These are phyloP conservation scores for Ceratobasidium sp. DNA, from an alignment of 1,284 basidiomycete species.

Conservation along the genomic window DNA sequence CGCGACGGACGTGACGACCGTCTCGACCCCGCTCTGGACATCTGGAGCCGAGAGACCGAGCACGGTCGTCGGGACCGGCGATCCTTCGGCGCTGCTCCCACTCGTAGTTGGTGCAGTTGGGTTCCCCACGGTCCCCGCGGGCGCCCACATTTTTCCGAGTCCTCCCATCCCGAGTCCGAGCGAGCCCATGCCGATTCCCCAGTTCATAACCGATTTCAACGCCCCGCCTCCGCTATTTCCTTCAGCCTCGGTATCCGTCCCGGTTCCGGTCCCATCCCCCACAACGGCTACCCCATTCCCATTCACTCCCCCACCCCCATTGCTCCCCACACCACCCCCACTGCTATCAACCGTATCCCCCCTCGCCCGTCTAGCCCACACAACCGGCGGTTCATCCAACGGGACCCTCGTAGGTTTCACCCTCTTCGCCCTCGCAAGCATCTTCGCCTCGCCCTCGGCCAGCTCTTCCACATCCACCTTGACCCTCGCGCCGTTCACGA, in stretches of 20 bases:
- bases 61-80: background rate
- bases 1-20: constrained; percentile 73
- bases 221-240: background rate
- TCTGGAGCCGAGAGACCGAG: constrained; percentile 34
- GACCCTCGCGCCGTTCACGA: constrained; percentile 90
- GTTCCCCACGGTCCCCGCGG: constrained; percentile 33
- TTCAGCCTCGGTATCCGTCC: constrained; percentile 53
- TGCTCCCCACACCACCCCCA: background rate
- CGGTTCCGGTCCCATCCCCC: constrained; percentile 49
- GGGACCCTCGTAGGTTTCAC: constrained; percentile 89
- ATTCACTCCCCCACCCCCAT: too few relatives aligned
- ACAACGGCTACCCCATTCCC: too few relatives aligned
- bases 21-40: constrained; percentile 51
- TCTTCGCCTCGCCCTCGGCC: constrained; percentile 88
- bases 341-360: constrained; percentile 73
- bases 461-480: constrained; percentile 93
- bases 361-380: constrained; percentile 73
- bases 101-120: too few relatives aligned
- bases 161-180: constrained; percentile 43
- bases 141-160: constrained; percentile 38
- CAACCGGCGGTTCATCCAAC: constrained; percentile 89
- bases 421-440: constrained; percentile 85
- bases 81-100: constrained; percentile 1
- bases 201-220: constrained; percentile 30
- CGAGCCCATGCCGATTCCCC: constrained; percentile 39